Base-by-base conservation (phyloP, 208 protist genomes). In the Trypanosoma grayi region DNA sequence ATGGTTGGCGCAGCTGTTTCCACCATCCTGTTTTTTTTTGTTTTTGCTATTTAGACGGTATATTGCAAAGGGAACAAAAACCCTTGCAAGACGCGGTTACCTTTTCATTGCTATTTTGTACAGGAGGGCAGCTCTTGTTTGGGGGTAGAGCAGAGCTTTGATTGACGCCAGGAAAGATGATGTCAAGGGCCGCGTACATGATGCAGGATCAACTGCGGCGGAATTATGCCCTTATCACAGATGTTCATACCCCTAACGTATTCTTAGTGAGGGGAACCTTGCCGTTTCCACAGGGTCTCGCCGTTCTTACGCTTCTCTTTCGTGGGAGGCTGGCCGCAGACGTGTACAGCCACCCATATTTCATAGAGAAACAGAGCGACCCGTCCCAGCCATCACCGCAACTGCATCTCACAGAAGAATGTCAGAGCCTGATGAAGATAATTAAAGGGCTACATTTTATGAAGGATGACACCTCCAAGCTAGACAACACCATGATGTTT, bases 301-400 rank as follows among this genome's bases (percentile, higher is more conserved):
- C 67, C 22, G 83, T 79, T 8, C 60, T 94, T 30, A 58, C 78
- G 22, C 53, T 73, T 24, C 57, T 87, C 22, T 91, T 94, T 60
- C 75, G 72, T 36, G 76, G 81, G 33, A 72, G 77, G 34, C 45
- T 67, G 6, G 76, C 83, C 3, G 81, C 84, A 4, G 83, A 90
- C 41, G 82, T 91, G 20, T 94, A 92, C 70, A 82, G 81, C 18
- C 87, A 94, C 62, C 77, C 66, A 14, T 94, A 90, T 73, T 94
- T 94, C 41, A 82, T 94, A 34, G 87, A 94, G 56, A 90, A 91
- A 66, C 84, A 94, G 66, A 88, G 82, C 52, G 74, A 94, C 58
- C 83, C 87, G 0, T 71, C 72, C 24, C 87, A 94, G 70, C 78
- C 87, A 11, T 92, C 84, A 8, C 83, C 87, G 30, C 83, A 90